These are phyloP conservation scores for Suhomyces xylopsoci DNA, from an alignment of 805 yeast species.

Conservation along the genomic window DNA sequence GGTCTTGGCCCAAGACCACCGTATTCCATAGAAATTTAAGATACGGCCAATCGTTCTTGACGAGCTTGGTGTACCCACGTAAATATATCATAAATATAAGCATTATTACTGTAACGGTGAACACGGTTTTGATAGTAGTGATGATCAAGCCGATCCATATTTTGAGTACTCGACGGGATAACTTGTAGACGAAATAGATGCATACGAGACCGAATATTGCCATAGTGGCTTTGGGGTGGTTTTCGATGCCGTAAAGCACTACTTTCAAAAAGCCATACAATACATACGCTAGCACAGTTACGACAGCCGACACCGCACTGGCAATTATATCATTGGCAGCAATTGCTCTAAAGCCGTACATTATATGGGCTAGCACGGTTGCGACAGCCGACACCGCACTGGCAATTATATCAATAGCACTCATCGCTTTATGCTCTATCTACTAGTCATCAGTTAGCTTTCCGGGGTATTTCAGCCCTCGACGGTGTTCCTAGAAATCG, in stretches of 20 bases:
- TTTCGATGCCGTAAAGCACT: constrained; percentile 6
- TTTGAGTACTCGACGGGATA: constrained; percentile 12
- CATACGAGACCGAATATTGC: constrained; percentile 11
- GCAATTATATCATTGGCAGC: neutral
- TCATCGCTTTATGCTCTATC: neutral
- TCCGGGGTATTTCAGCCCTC: neutral
- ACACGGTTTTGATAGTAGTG: constrained; percentile 16
- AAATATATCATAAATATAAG: constrained; percentile 16
- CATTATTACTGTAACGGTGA: constrained; percentile 12
- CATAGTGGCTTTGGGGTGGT: constrained; percentile 20
- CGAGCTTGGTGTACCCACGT: constrained; percentile 20
- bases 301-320: neutral
- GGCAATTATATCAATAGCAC: neutral
- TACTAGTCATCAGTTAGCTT: neutral
- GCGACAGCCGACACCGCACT: neutral
- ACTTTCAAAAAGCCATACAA: neutral
- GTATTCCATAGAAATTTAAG: neutral
- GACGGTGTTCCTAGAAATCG: neutral
- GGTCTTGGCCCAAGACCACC: neutral
- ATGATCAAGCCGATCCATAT: constrained; percentile 22
- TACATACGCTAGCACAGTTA: neutral
- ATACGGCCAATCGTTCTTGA: constrained; percentile 16
- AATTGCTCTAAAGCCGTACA: neutral
- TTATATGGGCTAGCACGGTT: neutral
- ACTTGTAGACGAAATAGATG: constrained; percentile 18